Percentiles rank a stretch among this genome's conserved stretches.
phyloP scores from a whole-genome alignment of 306 rosid species.

The Vachellia collinsii region DNA sequence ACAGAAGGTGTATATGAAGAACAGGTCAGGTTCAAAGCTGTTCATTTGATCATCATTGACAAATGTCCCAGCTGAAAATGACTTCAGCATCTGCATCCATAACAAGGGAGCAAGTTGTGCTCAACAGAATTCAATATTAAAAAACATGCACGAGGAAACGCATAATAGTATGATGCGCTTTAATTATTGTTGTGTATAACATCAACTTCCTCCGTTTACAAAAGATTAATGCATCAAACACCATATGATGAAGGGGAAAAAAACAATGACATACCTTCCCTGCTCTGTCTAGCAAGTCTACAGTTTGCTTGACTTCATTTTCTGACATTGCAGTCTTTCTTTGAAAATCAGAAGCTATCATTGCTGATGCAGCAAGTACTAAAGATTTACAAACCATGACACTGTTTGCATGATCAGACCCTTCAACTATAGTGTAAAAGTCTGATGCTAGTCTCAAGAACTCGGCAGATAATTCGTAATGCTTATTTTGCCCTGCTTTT shows the following conservation, averaged over 20 bases:
- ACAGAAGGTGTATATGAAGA: constrained; percentile 70
- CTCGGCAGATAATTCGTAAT: constrained; percentile 69
- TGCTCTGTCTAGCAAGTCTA: constrained; percentile 73
- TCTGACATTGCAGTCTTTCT: constrained; percentile 64
- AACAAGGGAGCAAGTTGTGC: constrained; percentile 33
- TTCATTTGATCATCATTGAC: constrained; percentile 44
- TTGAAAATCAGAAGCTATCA: constrained; percentile 73
- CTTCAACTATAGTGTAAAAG: constrained; percentile 57
- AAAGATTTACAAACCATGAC: constrained; percentile 70
- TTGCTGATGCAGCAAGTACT: constrained; percentile 70
- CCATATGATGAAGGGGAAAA: constrained; percentile 9
- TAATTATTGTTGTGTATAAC: not conserved
- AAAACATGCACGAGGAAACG: constrained; percentile 15
- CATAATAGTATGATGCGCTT: not conserved
- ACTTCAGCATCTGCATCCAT: constrained; percentile 71
- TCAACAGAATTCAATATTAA: constrained; percentile 24
- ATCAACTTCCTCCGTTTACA: constrained; percentile 21
- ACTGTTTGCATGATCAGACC: constrained; percentile 55
- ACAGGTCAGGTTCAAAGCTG: constrained; percentile 61
- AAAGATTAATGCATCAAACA: constrained; percentile 20
- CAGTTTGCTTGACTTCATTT: constrained; percentile 71
- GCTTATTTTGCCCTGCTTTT: constrained; percentile 65
- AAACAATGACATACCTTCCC: constrained; percentile 65
- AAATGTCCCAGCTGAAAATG: constrained; percentile 53
- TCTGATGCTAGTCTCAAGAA: constrained; percentile 77